Base-by-base conservation (phyloP, 768 basidiomycete species). In the Rhodotorula kratochvilovae region DNA sequence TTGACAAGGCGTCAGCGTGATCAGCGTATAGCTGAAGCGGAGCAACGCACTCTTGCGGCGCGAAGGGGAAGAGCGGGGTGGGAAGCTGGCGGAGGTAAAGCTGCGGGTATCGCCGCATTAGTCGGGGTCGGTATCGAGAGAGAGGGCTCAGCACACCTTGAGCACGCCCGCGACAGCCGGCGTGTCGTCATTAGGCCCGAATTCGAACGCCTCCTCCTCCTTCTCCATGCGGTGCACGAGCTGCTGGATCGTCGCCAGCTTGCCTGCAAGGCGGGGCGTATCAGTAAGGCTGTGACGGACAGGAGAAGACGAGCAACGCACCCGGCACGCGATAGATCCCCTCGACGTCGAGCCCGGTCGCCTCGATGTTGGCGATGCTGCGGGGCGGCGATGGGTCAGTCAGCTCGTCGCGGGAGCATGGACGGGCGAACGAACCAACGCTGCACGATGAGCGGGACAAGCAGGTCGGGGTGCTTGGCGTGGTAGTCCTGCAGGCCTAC, bases 21-120 rank as follows among this genome's bases (percentile, higher is more conserved):
- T 55, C 56, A 39, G 23, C 5, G 2, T 3, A 48, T n/a, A 19
- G 29, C n/a, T 7, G 15, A n/a, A 3, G 13, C 12, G 4, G 61
- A 36, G 48, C 56, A 12, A 59, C 58, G 16, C 19, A 59, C 58
- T 77, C 77, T 31, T 50, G 43, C 16, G 56, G 42, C 25, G 71
- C 21, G 46, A 76, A 76, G 27, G 68, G 59, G 59, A 76, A 74
- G 29, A 79, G 71, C 1, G 78, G 68, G 21, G 61, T 54, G 0
- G 78, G 78, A 0, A 79, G 72, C 45, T 79, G 78, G 2, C 78
- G 75, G 2, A 79, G 70, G 64, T 76, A 78, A 11, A 77, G 76
- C 77, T 59, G 42, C 58, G 58, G 4, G 25, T n/a, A n/a, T n/a
- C n/a, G n/a, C n/a, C n/a, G n/a, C n/a, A n/a, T n/a, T n/a, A n/a